Evolutionary conservation across 75 land plant species (phyloP), one percentile per base, ranked within the genome.

Genomic region (Selaginella tamariscina): DNA sequence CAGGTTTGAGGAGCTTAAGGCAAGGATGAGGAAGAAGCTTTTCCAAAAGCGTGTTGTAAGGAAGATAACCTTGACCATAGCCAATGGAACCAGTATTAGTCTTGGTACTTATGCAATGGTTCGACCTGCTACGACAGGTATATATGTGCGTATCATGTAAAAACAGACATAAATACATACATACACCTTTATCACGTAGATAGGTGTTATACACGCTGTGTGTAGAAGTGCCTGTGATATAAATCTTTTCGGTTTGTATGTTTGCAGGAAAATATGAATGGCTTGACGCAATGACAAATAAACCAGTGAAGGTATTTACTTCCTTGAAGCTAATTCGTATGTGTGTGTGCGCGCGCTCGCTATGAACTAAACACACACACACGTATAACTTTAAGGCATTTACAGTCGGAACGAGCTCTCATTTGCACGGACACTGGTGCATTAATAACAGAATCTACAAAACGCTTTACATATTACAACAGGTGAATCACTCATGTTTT

Each of bases 381-480:
- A 65, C 67, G 15, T 65, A 33, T 27, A n/a, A 24, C 20, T 57
- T 32, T 33, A 29, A n/a, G 26, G 73, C 64, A 24, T 33, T 72
- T 70, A 67, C 82, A 92, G 98, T 56, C 83, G 5, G 98, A 93
- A 59, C 88, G 90, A 59, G 77, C 95, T 0, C 84, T 75, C 70
- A 74, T 93, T 24, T 93, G 95, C 78, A 79, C 78, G 20, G 98
- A 93, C 67, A 89, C 95, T 57, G 98, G 98, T 56, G 82, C 98
- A 32, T 32, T 89, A 33, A 27, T 93, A 31, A 60, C 80, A 31
- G 90, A 84, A 64, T 73, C 95, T 49, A 32, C 73, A 26, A 79
- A 73, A 68, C 75, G 77, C 13, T 85, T 84, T 71, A 80, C 82
- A 55, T 70, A 78, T 28, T 92, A 86, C 63, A 82, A 81, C 68